Evolutionary conservation across 345 rosid genomes (phyloP).

Genomic region (Lepidium sativum): DNA sequence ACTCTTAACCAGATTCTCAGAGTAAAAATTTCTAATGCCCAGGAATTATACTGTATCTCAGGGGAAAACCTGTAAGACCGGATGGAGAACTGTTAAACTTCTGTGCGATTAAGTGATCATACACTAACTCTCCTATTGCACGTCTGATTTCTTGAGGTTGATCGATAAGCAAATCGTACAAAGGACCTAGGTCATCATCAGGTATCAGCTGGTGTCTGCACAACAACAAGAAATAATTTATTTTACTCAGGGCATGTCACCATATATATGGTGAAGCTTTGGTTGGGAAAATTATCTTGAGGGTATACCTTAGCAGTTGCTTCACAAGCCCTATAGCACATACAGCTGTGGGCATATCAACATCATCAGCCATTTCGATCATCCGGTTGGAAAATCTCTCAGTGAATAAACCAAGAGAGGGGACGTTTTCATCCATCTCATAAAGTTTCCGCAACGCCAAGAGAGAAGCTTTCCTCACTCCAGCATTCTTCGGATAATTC

Average conservation of each 20-base stretch:
- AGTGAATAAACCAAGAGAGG: constrained; percentile 79
- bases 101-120: constrained; percentile 95
- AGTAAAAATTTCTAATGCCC: constrained; percentile 4
- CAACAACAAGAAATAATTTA: not conserved
- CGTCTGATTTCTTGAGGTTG: constrained; percentile 89
- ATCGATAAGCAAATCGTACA: constrained; percentile 92
- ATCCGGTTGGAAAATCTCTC: constrained; percentile 94
- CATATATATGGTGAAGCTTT: constrained; percentile 1
- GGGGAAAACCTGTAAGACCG: constrained; percentile 51
- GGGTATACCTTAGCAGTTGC: constrained; percentile 73
- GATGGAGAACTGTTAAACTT: constrained; percentile 70
- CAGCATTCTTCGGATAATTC: constrained; percentile 56
- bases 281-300: not conserved
- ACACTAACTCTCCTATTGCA: constrained; percentile 95
- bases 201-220: constrained; percentile 91
- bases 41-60: constrained; percentile 8
- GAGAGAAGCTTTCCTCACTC: constrained; percentile 91
- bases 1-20: not conserved
- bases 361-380: constrained; percentile 99
- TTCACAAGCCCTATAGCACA: constrained; percentile 91
- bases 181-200: constrained; percentile 96
- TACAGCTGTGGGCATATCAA: constrained; percentile 88
- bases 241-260: not conserved
- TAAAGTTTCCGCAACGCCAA: constrained; percentile 84
- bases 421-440: constrained; percentile 88